Base-by-base conservation (phyloP, 805 yeast genomes). In the Metschnikowia peoriensis region DNA sequence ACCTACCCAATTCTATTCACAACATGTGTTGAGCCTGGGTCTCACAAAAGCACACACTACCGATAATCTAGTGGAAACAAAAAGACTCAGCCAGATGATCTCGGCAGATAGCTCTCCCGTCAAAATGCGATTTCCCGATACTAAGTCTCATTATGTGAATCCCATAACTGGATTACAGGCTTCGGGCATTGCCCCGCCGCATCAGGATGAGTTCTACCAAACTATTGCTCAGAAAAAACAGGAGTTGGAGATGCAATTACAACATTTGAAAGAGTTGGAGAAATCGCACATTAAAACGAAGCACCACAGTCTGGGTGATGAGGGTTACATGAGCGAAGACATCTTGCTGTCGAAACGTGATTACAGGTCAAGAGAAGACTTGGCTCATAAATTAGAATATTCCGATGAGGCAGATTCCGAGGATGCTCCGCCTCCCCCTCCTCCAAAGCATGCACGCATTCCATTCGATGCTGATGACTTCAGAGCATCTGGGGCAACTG, bases 401-500 rank as follows among this genome's bases (percentile, higher is more conserved):
- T 62, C 61, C 7, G 59, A 46, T 22, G 55, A 55, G 43, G n/a
- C 16, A 11, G 50, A 46, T n/a, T 46, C 53, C 8, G 59, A 57
- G 3, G 65, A 60, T 32, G 58, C 60, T 1, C 65, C 68, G 5
- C 69, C 72, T 12, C 72, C 71, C 1, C 79, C 80, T 7, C 70
- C 73, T 6, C 72, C 75, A 1, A 67, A 65, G 48, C 72, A 63
- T 47, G 53, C 54, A 16, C 44, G 51, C 7, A 59, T 62, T 22
- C 75, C 75, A 7, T 71, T 67, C 53, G 75, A 71, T 56, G 70
- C 74, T 3, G 75, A 72, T 39, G 73, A 71, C 50, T 72, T 72
- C 56, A 64, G 59, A 40, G 62, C 66, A 28, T 66, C 75, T 1
- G 70, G 64, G 1, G 61, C 60, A 38, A 58, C 60, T 14, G 44